These are phyloP conservation scores for Phellopilus nigrolimitatus DNA, from an alignment of 1,284 basidiomycete genomes.

Conservation along the genomic window DNA sequence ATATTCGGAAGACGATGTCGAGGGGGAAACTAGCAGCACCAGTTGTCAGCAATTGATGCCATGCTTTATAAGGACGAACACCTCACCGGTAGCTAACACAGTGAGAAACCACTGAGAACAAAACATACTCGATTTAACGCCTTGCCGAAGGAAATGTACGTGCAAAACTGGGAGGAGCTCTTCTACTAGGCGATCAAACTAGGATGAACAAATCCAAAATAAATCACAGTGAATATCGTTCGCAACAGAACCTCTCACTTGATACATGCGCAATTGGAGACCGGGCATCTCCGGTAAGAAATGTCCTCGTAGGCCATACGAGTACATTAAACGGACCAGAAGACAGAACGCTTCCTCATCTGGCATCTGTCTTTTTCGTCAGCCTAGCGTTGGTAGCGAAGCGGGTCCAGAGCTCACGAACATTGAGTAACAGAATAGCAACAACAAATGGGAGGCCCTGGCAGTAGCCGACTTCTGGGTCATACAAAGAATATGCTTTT, in stretches of 20 bases:
- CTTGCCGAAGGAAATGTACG: constrained; percentile 87
- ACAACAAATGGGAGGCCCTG: constrained; percentile 96
- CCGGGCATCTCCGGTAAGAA: constrained; percentile 99
- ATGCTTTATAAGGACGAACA: constrained; percentile 2
- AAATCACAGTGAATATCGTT: too few species aligned
- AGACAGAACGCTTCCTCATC: constrained; percentile 98
- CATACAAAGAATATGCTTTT: constrained; percentile 93
- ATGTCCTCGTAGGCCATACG: constrained; percentile 93
- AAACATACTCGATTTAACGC: constrained; percentile 96
- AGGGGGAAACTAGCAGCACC: constrained; percentile 77
- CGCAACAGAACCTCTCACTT: constrained; percentile 9
- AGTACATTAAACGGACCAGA: constrained; percentile 95
- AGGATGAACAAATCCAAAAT: constrained; percentile 21
- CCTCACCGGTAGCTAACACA: constrained; percentile 87
- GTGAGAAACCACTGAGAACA: constrained; percentile 98
- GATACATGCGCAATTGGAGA: constrained; percentile 79
- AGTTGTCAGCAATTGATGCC: neutral
- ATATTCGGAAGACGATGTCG: constrained; percentile 91
- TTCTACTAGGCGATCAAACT: constrained; percentile 94
- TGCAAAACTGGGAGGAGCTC: constrained; percentile 89
- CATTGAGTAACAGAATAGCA: constrained; percentile 88
- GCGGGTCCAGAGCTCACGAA: constrained; percentile 35
- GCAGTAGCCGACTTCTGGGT: constrained; percentile 94
- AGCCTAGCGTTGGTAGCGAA: constrained; percentile 11
- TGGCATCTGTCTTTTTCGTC: constrained; percentile 68